Evolutionary conservation across 148 eudicot species (phyloP).

Genomic region (Chenopodium suecicum): DNA sequence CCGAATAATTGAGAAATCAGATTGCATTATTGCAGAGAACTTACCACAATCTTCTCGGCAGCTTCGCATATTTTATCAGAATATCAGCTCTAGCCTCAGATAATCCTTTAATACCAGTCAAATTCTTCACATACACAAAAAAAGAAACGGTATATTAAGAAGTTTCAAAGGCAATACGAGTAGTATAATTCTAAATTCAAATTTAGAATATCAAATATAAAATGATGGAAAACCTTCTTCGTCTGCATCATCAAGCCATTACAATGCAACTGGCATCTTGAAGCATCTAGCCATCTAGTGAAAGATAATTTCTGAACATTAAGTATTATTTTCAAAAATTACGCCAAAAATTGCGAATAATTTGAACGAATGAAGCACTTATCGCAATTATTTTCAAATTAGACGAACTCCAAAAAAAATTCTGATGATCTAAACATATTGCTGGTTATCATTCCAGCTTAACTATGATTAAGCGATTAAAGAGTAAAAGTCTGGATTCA

Average conservation of each 20-base stretch:
- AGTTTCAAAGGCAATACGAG: neutral
- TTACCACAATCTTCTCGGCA: slow-evolving; percentile 92
- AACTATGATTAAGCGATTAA: no score
- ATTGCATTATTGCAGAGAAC: slow-evolving; percentile 6
- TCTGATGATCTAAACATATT: no score
- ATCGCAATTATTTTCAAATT: no score
- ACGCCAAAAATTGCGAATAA: no score
- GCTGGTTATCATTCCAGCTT: no score
- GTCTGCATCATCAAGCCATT: slow-evolving; percentile 99
- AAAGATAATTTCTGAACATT: slow-evolving; percentile 9
- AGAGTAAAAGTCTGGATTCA: no score
- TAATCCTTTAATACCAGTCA: slow-evolving; percentile 92
- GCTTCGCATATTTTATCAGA: slow-evolving; percentile 71
- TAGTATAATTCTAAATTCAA: no score
- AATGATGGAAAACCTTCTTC: slow-evolving; percentile 58
- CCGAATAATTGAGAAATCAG: neutral
- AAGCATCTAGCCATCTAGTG: slow-evolving; percentile 79
- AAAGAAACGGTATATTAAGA: neutral
- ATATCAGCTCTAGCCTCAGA: slow-evolving; percentile 96
- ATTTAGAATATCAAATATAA: neutral
- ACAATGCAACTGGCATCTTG: slow-evolving; percentile 90
- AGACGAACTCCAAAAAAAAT: no score
- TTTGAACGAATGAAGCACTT: no score
- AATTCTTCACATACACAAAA: slow-evolving; percentile 36
- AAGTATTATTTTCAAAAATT: no score